Conservation (phyloP, 1,139 yeast species). For the Blastobotrys arbuscula region DNA sequence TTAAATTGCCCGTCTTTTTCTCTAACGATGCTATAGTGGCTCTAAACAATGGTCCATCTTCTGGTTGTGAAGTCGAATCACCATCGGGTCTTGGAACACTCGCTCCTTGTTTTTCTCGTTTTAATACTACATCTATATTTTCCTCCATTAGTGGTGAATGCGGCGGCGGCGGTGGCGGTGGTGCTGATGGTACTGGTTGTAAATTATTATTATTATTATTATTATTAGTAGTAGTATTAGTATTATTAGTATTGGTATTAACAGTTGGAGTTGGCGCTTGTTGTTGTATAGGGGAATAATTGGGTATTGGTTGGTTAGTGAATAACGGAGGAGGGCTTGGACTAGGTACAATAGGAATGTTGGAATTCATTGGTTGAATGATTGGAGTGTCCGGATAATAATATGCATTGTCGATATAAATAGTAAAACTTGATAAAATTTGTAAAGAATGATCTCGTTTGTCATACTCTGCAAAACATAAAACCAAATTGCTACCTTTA, state of each 20-base stretch:
- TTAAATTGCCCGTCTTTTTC: slow-evolving; percentile 44
- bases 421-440: slow-evolving; percentile 32
- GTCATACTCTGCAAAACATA: slow-evolving; percentile 38
- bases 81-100: slow-evolving; percentile 29
- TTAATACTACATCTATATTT: slow-evolving; percentile 20
- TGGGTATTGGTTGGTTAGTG: neutral
- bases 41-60: slow-evolving; percentile 75
- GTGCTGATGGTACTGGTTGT: neutral
- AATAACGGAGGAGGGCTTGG: slow-evolving; percentile 14
- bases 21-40: slow-evolving; percentile 53
- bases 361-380: neutral
- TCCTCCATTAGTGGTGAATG: slow-evolving; percentile 12
- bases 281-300: neutral
- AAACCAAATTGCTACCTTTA: slow-evolving; percentile 24
- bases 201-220: slow-evolving; percentile 1
- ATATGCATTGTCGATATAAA: slow-evolving; percentile 29
- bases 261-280: neutral
- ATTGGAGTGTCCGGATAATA: slow-evolving; percentile 2
- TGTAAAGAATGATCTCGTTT: slow-evolving; percentile 34
- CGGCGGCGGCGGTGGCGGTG: neutral
- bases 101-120: slow-evolving; percentile 19
- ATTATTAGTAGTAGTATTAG: neutral
- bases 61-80: slow-evolving; percentile 37
- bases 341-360: slow-evolving; percentile 11
- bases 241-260: neutral